Conservation (phyloP, 371 early-diverging fungal species). For the Encephalitozoon hellem region DNA sequence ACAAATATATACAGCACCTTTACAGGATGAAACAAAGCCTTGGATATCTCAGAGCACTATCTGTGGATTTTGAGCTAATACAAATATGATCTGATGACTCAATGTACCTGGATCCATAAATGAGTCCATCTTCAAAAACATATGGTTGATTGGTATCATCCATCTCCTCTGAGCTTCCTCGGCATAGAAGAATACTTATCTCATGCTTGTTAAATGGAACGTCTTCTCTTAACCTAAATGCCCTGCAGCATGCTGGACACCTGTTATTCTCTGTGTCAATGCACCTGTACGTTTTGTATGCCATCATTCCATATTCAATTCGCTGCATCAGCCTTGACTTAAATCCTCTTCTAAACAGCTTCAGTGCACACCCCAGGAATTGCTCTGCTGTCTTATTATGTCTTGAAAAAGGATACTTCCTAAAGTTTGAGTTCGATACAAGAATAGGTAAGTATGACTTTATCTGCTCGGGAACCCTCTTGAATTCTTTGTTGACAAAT, state of each 20-base stretch:
- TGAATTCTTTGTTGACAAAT: conserved; percentile 13
- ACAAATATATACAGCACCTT: neutral
- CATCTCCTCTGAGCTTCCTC: conserved; percentile 6
- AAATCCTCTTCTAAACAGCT: neutral
- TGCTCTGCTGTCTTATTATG: neutral
- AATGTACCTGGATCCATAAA: conserved; percentile 21
- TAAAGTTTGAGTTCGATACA: neutral
- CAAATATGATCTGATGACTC: neutral
- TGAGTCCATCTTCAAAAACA: conserved; percentile 16
- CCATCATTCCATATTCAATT: conserved; percentile 32
- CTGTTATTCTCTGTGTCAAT: neutral
- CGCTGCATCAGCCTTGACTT: conserved; percentile 1
- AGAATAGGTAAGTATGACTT: neutral
- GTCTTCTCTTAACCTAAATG: conserved; percentile 11
- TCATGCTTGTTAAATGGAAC: conserved; percentile 29
- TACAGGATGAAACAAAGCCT: neutral
- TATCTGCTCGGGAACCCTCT: neutral
- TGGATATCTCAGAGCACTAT: neutral
- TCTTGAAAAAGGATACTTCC: neutral
- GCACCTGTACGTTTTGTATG: conserved; percentile 16
- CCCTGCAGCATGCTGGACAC: conserved; percentile 14
- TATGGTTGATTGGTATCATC: conserved; percentile 4
- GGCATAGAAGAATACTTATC: conserved; percentile 8
- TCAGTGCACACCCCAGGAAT: neutral
- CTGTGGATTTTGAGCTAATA: neutral